Conservation (phyloP, 257 asterid species). For the Solanum chmielewskii region DNA sequence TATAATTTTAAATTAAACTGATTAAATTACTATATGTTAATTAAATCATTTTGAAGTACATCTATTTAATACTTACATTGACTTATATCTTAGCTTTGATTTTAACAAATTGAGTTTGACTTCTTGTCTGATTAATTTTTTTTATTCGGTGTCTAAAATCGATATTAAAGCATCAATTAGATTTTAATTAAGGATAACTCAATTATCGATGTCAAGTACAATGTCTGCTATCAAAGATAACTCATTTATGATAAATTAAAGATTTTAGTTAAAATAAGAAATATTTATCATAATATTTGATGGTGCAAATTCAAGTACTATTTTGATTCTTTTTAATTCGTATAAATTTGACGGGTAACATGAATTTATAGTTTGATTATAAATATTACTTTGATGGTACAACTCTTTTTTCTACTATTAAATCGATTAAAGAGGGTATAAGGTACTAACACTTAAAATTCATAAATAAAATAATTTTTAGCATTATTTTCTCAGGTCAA, state of each 20-base stretch:
- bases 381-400: too few relatives aligned
- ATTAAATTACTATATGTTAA: not conserved
- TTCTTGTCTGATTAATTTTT: too few relatives aligned
- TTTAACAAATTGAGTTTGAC: not conserved
- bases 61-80: not conserved
- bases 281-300: too few relatives aligned
- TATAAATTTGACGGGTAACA: not conserved
- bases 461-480: too few relatives aligned
- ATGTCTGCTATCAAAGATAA: not conserved
- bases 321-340: too few relatives aligned
- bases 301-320: too few relatives aligned
- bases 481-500: not conserved
- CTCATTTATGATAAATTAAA: too few relatives aligned
- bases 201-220: not conserved
- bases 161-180: too few relatives aligned
- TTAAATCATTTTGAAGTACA: not conserved
- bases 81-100: not conserved
- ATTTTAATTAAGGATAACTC: too few relatives aligned
- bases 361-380: too few relatives aligned
- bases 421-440: not conserved
- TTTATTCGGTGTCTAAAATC: rapidly evolving
- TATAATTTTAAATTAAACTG: too few relatives aligned
- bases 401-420: not conserved
- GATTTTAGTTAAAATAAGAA: too few relatives aligned
- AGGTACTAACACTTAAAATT: not conserved